A percentile compares a stretch with the other conserved stretches of the same genome.
Conservation (phyloP, 805 yeast species). For the Ogataea sp. region DNA sequence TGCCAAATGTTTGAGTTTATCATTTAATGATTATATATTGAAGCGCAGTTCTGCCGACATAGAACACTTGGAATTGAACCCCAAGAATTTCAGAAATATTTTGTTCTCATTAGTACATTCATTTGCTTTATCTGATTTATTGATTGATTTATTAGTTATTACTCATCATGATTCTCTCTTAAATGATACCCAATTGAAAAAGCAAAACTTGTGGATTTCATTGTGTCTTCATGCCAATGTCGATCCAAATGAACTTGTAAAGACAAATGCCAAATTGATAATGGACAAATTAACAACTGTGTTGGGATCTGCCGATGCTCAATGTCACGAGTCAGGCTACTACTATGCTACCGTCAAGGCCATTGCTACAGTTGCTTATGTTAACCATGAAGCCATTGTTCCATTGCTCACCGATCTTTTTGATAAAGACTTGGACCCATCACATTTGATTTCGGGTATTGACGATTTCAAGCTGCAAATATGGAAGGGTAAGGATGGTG, state of each 20-base stretch:
- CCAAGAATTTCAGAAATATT: slow-evolving; percentile 8
- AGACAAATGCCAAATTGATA: slow-evolving; percentile 14
- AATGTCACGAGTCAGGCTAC: slow-evolving; percentile 32
- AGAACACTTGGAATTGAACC: slow-evolving; percentile 11
- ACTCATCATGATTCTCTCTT: slow-evolving; percentile 33
- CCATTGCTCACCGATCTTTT: slow-evolving; percentile 42
- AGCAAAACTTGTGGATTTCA: slow-evolving; percentile 58
- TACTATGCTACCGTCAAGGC: slow-evolving; percentile 45
- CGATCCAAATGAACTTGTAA: slow-evolving; percentile 59
- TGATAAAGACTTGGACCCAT: slow-evolving; percentile 30
- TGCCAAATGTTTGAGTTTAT: slow-evolving; percentile 35
- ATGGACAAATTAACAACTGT: slow-evolving; percentile 14
- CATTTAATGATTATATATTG: slow-evolving; percentile 26
- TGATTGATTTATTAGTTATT: slow-evolving; percentile 33
- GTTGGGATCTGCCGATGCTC: slow-evolving; percentile 8
- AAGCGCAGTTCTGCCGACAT: neutral
- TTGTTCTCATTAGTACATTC: slow-evolving; percentile 17
- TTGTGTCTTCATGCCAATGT: slow-evolving; percentile 47
- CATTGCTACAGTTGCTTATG: slow-evolving; percentile 44
- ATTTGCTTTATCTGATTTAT: slow-evolving; percentile 22
- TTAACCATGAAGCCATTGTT: slow-evolving; percentile 48
- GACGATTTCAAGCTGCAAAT: slow-evolving; percentile 48
- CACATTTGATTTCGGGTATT: slow-evolving; percentile 27
- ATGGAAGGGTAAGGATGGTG: slow-evolving; percentile 65
- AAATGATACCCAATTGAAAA: slow-evolving; percentile 31